A percentile compares a stretch with the other conserved stretches of the same genome.
Evolutionary conservation across 176 grass and related monocot species (phyloP).

Genomic region (Cenchrus fungigraminus): DNA sequence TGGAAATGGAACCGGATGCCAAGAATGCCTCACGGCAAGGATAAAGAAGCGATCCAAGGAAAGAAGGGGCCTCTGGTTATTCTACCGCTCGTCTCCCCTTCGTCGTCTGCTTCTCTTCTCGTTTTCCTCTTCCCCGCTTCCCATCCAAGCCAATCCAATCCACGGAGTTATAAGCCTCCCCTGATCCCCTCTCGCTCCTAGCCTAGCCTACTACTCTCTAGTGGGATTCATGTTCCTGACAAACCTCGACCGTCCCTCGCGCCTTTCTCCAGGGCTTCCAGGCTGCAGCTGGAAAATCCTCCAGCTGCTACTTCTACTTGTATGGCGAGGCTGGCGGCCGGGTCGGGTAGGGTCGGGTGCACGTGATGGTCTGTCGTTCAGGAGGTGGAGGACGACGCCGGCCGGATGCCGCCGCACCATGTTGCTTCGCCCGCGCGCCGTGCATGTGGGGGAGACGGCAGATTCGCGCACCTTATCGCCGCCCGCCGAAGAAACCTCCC

Average conservation of each 20-base stretch:
- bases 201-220: no score
- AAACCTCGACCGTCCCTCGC: neutral
- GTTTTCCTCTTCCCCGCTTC: neutral
- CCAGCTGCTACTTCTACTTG: neutral
- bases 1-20: slow-evolving; percentile 33
- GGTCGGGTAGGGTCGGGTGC: neutral
- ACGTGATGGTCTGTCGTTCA: neutral
- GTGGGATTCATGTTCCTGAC: no score
- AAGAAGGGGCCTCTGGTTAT: neutral
- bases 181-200: no score
- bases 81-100: neutral
- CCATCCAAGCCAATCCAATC: no score
- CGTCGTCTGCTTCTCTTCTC: no score
- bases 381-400: neutral
- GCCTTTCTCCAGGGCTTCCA: neutral
- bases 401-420: slow-evolving; percentile 11
- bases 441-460: slow-evolving; percentile 35
- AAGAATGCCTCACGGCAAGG: neutral
- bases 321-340: neutral
- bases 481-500: slow-evolving; percentile 13
- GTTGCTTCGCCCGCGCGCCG: slow-evolving; percentile 24
- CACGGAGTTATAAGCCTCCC: no score
- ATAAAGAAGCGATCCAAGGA: neutral
- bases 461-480: slow-evolving; percentile 44
- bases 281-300: neutral